Conservation (phyloP, 106 monocot genomes). For the Apostasia shenzhenica region DNA sequence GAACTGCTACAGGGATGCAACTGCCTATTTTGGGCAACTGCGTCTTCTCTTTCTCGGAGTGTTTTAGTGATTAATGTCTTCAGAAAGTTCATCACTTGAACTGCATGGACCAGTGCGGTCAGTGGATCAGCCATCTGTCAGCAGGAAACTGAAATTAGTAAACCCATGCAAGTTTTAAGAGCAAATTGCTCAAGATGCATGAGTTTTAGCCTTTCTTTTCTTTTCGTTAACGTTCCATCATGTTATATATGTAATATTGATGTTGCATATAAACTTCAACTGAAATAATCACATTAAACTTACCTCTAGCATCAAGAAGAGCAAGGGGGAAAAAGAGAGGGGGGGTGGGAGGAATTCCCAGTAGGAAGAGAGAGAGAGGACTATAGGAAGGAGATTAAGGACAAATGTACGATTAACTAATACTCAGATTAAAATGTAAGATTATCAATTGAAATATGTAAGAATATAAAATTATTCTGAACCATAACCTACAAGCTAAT, state of each 20-base stretch:
- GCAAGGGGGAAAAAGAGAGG: too few species aligned
- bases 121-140: constrained; percentile 88
- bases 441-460: too few species aligned
- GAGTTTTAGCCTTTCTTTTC: background rate
- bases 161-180: background rate
- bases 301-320: background rate
- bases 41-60: constrained; percentile 52
- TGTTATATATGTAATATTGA: background rate
- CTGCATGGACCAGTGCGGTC: constrained; percentile 84
- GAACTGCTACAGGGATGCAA: constrained; percentile 29
- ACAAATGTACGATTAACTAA: too few species aligned
- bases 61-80: constrained; percentile 65
- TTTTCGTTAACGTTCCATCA: background rate
- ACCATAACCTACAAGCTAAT: too few species aligned
- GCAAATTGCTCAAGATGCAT: background rate
- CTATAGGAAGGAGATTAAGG: too few species aligned
- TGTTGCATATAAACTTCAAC: too few species aligned
- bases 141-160: background rate
- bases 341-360: too few species aligned
- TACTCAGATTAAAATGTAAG: too few species aligned
- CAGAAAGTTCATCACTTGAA: constrained; percentile 91
- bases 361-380: too few species aligned
- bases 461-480: too few species aligned
- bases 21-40: constrained; percentile 9
- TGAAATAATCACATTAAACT: background rate